A percentile compares a stretch with the other conserved stretches of the same genome.
phyloP scores from a whole-genome alignment of 805 yeast genomes.

The Pichia gijzeniarum region DNA sequence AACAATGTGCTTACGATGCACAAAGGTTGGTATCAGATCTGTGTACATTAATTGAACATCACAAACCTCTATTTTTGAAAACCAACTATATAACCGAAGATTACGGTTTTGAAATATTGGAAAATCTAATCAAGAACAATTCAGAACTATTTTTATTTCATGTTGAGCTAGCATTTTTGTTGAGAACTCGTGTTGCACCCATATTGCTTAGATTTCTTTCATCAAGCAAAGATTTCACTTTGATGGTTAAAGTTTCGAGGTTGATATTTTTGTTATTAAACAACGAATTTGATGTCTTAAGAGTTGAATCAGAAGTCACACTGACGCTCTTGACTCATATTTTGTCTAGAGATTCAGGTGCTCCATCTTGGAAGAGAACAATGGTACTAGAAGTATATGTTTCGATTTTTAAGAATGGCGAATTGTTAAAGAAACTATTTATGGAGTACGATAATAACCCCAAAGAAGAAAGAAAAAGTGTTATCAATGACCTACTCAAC shows the following conservation, averaged over 20 bases:
- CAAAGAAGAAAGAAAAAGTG: constrained; percentile 49
- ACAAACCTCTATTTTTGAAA: constrained; percentile 48
- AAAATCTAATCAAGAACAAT: constrained; percentile 67
- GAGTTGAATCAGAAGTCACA: constrained; percentile 76
- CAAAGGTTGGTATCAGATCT: constrained; percentile 65
- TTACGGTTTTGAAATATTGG: constrained; percentile 77
- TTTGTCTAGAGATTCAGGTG: constrained; percentile 48
- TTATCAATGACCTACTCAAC: constrained; percentile 48
- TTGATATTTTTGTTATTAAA: constrained; percentile 56
- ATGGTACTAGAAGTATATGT: constrained; percentile 69
- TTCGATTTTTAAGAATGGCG: constrained; percentile 51
- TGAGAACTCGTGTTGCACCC: constrained; percentile 70
- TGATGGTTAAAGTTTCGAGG: constrained; percentile 70
- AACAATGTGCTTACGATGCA: constrained; percentile 60
- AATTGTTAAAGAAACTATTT: constrained; percentile 46
- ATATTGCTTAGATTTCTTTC: constrained; percentile 63
- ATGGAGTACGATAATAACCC: constrained; percentile 51
- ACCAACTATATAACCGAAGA: constrained; percentile 49
- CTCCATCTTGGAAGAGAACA: constrained; percentile 67
- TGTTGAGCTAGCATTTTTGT: constrained; percentile 56
- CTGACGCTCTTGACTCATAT: constrained; percentile 68
- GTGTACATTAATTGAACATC: constrained; percentile 58
- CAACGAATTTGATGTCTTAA: constrained; percentile 55
- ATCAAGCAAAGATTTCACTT: constrained; percentile 52
- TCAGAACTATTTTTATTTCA: constrained; percentile 47